Percentiles rank a stretch among this genome's conserved stretches.
These are phyloP conservation scores for Coffea humblotiana DNA, from an alignment of 305 asterid species.

Conservation along the genomic window DNA sequence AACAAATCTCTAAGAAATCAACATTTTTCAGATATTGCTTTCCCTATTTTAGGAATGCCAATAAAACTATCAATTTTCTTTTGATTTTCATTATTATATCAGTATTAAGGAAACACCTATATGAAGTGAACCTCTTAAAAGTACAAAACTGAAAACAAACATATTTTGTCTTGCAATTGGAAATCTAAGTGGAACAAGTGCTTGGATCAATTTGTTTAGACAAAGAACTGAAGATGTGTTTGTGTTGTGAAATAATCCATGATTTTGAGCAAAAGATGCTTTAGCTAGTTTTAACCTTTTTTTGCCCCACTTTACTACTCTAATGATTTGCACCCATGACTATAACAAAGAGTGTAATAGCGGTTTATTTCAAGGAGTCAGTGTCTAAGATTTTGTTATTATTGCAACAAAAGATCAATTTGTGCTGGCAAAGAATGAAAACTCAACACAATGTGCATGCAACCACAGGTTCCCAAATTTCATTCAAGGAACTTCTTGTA, in stretches of 20 bases:
- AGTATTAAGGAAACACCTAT: no score
- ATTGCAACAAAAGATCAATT: neutral
- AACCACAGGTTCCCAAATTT: neutral
- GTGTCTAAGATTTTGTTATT: neutral
- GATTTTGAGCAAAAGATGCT: neutral
- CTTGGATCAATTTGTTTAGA: neutral
- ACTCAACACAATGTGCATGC: neutral
- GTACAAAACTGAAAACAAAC: no score
- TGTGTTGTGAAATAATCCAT: neutral
- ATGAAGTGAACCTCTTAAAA: no score
- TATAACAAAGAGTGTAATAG: no score
- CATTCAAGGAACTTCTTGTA: neutral
- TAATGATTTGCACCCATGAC: neutral
- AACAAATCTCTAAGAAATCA: no score
- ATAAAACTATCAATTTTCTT: no score
- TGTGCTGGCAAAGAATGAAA: neutral
- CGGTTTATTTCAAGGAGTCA: neutral
- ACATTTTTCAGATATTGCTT: no score
- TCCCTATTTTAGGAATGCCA: no score
- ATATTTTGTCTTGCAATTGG: neutral
- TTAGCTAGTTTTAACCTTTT: neutral
- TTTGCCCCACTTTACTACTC: neutral
- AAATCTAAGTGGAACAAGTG: neutral
- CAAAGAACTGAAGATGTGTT: neutral
- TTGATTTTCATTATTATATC: no score